phyloP scores from a whole-genome alignment of 2,329 filamentous ascomycete species.

The Calonectria pauciramosa region DNA sequence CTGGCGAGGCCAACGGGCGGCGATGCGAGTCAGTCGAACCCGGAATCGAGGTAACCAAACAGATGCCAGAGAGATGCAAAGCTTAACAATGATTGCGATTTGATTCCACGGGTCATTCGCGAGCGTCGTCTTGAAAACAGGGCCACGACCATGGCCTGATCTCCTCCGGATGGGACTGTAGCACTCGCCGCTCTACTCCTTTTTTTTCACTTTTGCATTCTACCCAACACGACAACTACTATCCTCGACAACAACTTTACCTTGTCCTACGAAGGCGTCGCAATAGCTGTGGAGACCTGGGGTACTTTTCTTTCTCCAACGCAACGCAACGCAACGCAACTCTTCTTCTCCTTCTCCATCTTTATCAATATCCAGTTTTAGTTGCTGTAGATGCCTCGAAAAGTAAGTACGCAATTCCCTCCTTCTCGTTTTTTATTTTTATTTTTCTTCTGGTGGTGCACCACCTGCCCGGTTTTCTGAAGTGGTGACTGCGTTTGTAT shows the following conservation, averaged over 20 bases:
- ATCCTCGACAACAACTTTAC: neutral
- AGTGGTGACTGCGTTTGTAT: neutral
- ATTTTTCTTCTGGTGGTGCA: neutral
- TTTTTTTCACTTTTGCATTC: neutral
- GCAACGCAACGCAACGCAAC: neutral
- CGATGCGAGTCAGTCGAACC: conserved; percentile 8
- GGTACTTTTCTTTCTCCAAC: neutral
- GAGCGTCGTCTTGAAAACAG: conserved; percentile 20
- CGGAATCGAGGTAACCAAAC: conserved; percentile 13
- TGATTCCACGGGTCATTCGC: conserved; percentile 2
- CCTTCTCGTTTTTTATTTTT: neutral
- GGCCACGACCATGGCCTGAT: conserved; percentile 18
- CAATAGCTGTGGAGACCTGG: conserved; percentile 4
- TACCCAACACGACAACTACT: neutral
- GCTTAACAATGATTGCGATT: conserved; percentile 21
- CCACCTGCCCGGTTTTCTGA: neutral
- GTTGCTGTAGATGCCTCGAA: conserved; percentile 25
- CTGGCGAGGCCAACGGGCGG: neutral
- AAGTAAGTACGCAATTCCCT: conserved; percentile 16
- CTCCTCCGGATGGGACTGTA: neutral
- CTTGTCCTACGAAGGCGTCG: neutral
- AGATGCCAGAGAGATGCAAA: conserved; percentile 19
- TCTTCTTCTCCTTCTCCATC: neutral
- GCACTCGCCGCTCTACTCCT: neutral
- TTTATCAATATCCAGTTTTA: neutral